These are phyloP conservation scores for Abrus pulchellus DNA, from an alignment of 306 rosid species.

Conservation along the genomic window DNA sequence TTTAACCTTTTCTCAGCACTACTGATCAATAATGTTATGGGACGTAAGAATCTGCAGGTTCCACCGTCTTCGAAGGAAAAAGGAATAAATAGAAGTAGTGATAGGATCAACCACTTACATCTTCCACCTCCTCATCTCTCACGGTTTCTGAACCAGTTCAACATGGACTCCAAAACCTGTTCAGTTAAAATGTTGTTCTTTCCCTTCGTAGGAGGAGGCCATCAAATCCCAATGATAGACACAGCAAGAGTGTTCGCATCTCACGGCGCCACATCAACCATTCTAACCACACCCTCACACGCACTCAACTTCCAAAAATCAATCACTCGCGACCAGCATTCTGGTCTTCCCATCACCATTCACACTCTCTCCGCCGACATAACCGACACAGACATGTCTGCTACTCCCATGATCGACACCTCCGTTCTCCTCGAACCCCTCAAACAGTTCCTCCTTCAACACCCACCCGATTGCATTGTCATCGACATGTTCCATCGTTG, in stretches of 20 bases:
- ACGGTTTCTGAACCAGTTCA: background rate
- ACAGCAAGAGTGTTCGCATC: slow-evolving; percentile 69
- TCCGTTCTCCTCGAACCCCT: slow-evolving; percentile 64
- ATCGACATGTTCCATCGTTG: slow-evolving; percentile 55
- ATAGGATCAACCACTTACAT: background rate
- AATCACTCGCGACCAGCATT: slow-evolving; percentile 59
- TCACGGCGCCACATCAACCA: slow-evolving; percentile 65
- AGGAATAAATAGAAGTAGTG: background rate
- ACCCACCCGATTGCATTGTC: slow-evolving; percentile 41
- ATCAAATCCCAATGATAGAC: slow-evolving; percentile 77
- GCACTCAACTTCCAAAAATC: slow-evolving; percentile 52
- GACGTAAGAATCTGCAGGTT: background rate
- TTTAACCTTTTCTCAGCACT: background rate
- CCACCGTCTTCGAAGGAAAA: background rate
- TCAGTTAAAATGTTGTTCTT: slow-evolving; percentile 51
- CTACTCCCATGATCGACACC: slow-evolving; percentile 50
- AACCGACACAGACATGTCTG: slow-evolving; percentile 60
- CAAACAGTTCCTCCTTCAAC: slow-evolving; percentile 44
- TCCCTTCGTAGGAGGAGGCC: slow-evolving; percentile 68
- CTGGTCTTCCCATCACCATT: slow-evolving; percentile 50
- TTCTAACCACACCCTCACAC: slow-evolving; percentile 58
- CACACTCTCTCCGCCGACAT: slow-evolving; percentile 48
- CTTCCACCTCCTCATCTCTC: background rate
- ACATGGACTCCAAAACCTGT: slow-evolving; percentile 38
- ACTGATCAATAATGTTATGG: fast-evolving